Conservation (phyloP, 176 grass and related monocot species). For the Cymbopogon citratus region DNA sequence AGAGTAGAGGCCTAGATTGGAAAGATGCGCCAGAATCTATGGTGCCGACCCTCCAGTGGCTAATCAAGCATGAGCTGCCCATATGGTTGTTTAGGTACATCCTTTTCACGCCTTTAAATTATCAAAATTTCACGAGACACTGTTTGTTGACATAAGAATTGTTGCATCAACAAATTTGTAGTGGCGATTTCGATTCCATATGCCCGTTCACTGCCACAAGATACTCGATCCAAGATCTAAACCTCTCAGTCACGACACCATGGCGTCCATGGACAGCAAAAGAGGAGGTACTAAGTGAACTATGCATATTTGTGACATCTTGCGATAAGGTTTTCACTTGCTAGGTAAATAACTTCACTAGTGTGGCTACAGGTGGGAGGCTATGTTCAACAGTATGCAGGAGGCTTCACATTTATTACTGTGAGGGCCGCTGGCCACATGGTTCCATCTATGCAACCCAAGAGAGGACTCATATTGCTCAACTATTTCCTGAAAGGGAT, state of each 20-base stretch:
- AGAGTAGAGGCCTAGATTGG: neutral
- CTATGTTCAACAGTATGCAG: conserved; percentile 39
- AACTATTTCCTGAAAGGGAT: conserved; percentile 34
- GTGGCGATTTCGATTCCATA: conserved; percentile 40
- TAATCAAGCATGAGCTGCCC: conserved; percentile 14
- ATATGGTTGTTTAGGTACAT: conserved; percentile 48
- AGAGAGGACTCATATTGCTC: conserved; percentile 33
- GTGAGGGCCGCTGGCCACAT: conserved; percentile 50
- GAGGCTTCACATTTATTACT: conserved; percentile 40
- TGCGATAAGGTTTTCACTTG: neutral
- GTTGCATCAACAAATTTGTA: neutral
- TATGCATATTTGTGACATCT: neutral
- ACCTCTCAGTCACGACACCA: conserved; percentile 20
- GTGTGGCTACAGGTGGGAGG: conserved; percentile 28
- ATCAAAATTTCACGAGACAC: neutral
- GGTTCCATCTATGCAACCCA: conserved; percentile 45
- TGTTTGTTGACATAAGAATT: neutral
- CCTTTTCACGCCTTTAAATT: neutral
- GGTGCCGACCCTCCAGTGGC: conserved; percentile 19
- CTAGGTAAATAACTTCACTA: neutral
- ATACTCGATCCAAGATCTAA: conserved; percentile 22
- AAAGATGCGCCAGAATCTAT: conserved; percentile 23
- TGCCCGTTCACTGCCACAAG: conserved; percentile 40
- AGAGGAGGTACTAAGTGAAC: conserved; percentile 25
- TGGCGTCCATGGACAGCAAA: conserved; percentile 53